These are phyloP conservation scores for Pisolithus orientalis DNA, from an alignment of 768 basidiomycete genomes.

Conservation along the genomic window DNA sequence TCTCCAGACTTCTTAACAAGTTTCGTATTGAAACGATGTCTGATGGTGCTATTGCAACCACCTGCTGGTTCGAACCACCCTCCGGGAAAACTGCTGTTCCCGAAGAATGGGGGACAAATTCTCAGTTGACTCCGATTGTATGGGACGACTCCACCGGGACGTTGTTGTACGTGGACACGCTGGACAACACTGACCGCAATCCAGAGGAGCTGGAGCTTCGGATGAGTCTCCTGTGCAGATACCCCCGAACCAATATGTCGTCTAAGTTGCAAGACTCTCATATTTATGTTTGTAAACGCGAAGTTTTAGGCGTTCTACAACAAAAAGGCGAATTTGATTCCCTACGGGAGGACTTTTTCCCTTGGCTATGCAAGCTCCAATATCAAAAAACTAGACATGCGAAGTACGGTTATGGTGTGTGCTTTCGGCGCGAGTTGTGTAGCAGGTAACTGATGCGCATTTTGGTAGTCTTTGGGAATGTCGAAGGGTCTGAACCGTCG, in stretches of 20 bases:
- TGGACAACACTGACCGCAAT: constrained; percentile 62
- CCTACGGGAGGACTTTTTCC: constrained; percentile 83
- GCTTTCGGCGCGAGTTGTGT: constrained; percentile 1
- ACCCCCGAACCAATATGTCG: constrained; percentile 66
- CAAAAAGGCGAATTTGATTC: constrained; percentile 72
- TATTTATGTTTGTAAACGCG: constrained; percentile 80
- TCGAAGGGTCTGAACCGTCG: constrained; percentile 35
- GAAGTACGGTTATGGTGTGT: constrained; percentile 54
- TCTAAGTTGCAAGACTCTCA: constrained; percentile 76
- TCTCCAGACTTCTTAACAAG: constrained; percentile 68
- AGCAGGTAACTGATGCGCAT: neutral
- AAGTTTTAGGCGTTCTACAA: constrained; percentile 64
- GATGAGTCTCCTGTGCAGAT: constrained; percentile 74
- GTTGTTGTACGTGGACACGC: constrained; percentile 66
- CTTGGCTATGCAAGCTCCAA: constrained; percentile 86
- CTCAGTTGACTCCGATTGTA: constrained; percentile 46
- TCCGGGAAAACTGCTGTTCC: constrained; percentile 49
- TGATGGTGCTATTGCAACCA: constrained; percentile 56
- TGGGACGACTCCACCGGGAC: constrained; percentile 65
- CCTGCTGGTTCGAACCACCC: constrained; percentile 55
- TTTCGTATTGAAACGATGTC: constrained; percentile 70
- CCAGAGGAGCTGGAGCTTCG: constrained; percentile 66
- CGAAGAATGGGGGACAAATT: constrained; percentile 61
- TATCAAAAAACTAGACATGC: constrained; percentile 56
- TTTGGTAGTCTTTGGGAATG: constrained; percentile 37